Conservation (phyloP, 164 flowering plant genomes). For the Platanus orientalis region DNA sequence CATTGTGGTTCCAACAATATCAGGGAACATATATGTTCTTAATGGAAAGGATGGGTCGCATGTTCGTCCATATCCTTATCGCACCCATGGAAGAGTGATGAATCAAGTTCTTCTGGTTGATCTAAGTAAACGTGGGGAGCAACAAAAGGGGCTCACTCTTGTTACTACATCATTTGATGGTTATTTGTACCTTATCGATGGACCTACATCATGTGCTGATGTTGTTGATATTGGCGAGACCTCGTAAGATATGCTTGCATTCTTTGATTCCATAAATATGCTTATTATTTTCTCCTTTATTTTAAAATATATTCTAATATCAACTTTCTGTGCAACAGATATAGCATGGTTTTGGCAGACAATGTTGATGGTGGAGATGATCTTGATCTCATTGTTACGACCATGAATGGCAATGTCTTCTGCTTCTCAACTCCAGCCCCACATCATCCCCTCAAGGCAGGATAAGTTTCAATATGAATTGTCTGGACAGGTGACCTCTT, state of each 20-base stretch:
- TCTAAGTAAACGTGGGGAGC: conserved; percentile 75
- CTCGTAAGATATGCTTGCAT: conserved; percentile 54
- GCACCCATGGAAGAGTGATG: conserved; percentile 98
- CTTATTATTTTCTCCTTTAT: not conserved
- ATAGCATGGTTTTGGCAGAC: conserved; percentile 98
- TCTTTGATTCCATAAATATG: not conserved
- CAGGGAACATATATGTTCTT: conserved; percentile 93
- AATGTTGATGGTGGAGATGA: conserved; percentile 99
- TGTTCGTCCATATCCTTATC: conserved; percentile 88
- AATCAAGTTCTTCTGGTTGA: conserved; percentile 92
- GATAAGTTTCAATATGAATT: conserved; percentile 5
- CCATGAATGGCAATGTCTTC: conserved; percentile 99
- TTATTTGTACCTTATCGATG: conserved; percentile 91
- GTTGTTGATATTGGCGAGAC: conserved; percentile 99
- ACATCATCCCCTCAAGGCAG: conserved; percentile 92
- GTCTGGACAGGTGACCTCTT: not conserved
- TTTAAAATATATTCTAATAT: conserved; percentile 2
- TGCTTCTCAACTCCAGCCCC: conserved; percentile 95
- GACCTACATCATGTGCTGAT: conserved; percentile 93
- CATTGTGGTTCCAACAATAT: conserved; percentile 84
- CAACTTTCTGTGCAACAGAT: conserved; percentile 42
- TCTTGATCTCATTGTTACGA: conserved; percentile 92
- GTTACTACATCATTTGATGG: conserved; percentile 98
- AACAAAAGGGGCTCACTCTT: conserved; percentile 80
- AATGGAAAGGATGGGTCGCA: conserved; percentile 88